Conservation (phyloP, 2,329 filamentous ascomycete species). For the Zarea fungicola region DNA sequence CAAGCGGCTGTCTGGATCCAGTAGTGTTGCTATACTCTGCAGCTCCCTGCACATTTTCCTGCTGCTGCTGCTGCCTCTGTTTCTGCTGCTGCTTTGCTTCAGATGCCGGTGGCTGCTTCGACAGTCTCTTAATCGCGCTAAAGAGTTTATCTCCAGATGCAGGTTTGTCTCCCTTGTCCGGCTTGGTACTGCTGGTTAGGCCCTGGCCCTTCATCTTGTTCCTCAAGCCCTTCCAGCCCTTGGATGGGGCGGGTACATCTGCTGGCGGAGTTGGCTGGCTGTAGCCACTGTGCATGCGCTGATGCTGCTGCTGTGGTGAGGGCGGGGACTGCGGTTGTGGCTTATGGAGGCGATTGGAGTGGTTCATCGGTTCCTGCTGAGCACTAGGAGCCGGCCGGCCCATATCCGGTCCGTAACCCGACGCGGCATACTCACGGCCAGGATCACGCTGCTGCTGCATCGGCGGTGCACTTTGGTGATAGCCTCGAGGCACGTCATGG, state of each 20-base stretch:
- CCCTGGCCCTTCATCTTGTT: constrained; percentile 29
- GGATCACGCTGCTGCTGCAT: background rate
- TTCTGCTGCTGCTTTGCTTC: constrained; percentile 3
- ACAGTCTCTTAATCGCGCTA: constrained; percentile 27
- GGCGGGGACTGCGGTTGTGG: too few relatives aligned
- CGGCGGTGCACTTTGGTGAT: background rate
- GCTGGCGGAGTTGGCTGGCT: background rate
- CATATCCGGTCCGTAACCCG: background rate
- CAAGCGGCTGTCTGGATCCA: background rate
- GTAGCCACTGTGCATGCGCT: background rate
- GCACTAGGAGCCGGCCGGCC: background rate
- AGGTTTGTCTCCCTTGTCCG: constrained; percentile 11
- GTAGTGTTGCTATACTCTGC: too few relatives aligned
- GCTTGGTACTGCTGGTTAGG: constrained; percentile 14
- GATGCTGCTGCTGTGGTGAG: background rate
- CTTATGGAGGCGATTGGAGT: background rate
- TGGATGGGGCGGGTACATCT: constrained; percentile 1
- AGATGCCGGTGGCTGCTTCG: constrained; percentile 22
- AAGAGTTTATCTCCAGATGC: constrained; percentile 23
- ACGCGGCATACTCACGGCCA: background rate
- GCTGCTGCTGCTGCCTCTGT: too few relatives aligned
- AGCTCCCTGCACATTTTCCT: too few relatives aligned
- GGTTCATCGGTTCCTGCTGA: background rate
- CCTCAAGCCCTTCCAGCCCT: constrained; percentile 29
- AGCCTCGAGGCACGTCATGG: background rate